Conservation (phyloP, 2,329 filamentous ascomycete species). For the Hypomyces rosellus region DNA sequence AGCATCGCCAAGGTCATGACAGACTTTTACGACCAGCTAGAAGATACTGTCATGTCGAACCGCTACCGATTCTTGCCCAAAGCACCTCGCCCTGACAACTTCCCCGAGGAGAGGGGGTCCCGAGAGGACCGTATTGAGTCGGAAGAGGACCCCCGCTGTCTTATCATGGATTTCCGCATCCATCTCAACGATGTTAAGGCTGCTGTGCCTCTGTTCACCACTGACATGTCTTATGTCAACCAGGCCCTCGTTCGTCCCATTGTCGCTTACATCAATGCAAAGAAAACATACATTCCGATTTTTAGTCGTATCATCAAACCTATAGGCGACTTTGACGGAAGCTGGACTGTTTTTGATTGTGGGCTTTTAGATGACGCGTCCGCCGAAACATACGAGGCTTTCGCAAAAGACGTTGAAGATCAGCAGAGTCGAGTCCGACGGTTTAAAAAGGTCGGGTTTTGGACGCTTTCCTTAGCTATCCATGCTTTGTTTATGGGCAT, state of each 20-base stretch:
- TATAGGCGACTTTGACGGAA: conserved; percentile 83
- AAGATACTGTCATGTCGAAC: conserved; percentile 82
- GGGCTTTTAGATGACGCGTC: conserved; percentile 90
- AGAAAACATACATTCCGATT: conserved; percentile 91
- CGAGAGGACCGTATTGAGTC: conserved; percentile 8
- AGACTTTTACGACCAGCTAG: conserved; percentile 95
- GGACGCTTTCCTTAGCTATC: conserved; percentile 86
- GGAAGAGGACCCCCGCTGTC: conserved; percentile 64
- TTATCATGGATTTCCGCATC: conserved; percentile 92
- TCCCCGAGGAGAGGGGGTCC: conserved; percentile 21
- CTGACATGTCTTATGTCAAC: conserved; percentile 89
- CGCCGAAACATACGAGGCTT: conserved; percentile 90
- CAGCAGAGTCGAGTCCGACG: conserved; percentile 78
- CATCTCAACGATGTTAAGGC: conserved; percentile 93
- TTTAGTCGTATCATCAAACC: conserved; percentile 91
- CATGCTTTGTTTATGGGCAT: conserved; percentile 94
- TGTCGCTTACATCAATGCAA: conserved; percentile 95
- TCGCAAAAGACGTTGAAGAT: conserved; percentile 84
- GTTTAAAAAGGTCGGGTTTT: conserved; percentile 93
- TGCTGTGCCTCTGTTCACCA: conserved; percentile 85
- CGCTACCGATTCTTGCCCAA: conserved; percentile 57
- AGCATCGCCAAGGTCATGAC: conserved; percentile 89
- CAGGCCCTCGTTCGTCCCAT: conserved; percentile 93
- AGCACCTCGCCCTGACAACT: conserved; percentile 25
- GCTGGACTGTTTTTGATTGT: conserved; percentile 91